These are phyloP conservation scores for Terana coerulea DNA, from an alignment of 768 basidiomycete genomes.

Conservation along the genomic window DNA sequence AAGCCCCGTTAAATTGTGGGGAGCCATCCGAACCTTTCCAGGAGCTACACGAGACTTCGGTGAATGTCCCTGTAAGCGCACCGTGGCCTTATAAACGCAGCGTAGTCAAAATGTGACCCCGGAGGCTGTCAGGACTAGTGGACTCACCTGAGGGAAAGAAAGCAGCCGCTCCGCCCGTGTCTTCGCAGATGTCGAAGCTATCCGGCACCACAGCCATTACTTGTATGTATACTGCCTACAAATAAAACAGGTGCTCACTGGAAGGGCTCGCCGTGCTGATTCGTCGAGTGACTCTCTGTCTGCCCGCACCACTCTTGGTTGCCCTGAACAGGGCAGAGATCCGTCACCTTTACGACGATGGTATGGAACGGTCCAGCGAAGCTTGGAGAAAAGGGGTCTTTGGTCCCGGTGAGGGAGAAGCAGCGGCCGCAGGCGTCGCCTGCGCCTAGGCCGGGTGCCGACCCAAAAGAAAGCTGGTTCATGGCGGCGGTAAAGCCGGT, in stretches of 20 bases:
- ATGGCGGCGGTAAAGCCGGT: slow-evolving; percentile 53
- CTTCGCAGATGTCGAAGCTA: slow-evolving; percentile 61
- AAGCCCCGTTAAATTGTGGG: slow-evolving; percentile 44
- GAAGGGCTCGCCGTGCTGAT: slow-evolving; percentile 41
- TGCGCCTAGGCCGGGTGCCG: slow-evolving; percentile 44
- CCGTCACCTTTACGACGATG: slow-evolving; percentile 49
- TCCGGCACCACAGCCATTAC: too few relatives aligned
- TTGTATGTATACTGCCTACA: not conserved
- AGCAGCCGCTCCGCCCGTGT: slow-evolving; percentile 45
- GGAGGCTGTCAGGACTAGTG: not conserved
- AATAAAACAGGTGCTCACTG: too few relatives aligned
- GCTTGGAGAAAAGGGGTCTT: slow-evolving; percentile 49
- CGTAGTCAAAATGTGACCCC: not conserved
- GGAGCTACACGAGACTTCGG: slow-evolving; percentile 52
- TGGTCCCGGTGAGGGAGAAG: slow-evolving; percentile 47
- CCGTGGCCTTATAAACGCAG: slow-evolving; percentile 33
- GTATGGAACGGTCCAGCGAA: slow-evolving; percentile 46
- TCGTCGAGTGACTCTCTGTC: slow-evolving; percentile 35
- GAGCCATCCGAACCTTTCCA: slow-evolving; percentile 53
- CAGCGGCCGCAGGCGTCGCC: slow-evolving; percentile 63
- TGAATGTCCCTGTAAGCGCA: slow-evolving; percentile 49
- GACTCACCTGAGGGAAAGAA: slow-evolving; percentile 57
- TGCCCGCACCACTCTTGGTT: slow-evolving; percentile 57
- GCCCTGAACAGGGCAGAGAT: slow-evolving; percentile 42
- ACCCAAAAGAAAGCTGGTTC: slow-evolving; percentile 53